Conservation (phyloP, 1,284 basidiomycete genomes). For the Fomes fomentarius region DNA sequence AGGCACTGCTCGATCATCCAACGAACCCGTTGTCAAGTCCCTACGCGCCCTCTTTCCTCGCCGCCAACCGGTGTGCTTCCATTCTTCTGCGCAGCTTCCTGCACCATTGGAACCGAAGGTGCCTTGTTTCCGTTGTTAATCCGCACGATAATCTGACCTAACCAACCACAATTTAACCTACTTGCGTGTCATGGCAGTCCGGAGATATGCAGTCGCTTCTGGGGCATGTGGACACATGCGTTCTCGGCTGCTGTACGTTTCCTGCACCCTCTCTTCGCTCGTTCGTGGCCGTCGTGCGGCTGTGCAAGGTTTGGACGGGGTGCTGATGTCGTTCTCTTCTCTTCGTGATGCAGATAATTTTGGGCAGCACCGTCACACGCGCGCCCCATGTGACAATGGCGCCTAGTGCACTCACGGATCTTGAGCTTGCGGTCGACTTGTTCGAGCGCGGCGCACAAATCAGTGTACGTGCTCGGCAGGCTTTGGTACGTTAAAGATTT, state of each 20-base stretch:
- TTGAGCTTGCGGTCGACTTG: slow-evolving; percentile 36
- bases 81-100: slow-evolving; percentile 39
- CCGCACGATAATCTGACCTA: slow-evolving; percentile 4
- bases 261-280: neutral
- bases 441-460: slow-evolving; percentile 33
- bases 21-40: slow-evolving; percentile 41
- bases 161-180: too few relatives aligned
- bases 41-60: slow-evolving; percentile 44
- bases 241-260: slow-evolving; percentile 44
- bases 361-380: slow-evolving; percentile 37
- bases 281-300: neutral
- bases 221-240: slow-evolving; percentile 42
- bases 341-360: slow-evolving; percentile 33
- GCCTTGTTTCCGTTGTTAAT: neutral
- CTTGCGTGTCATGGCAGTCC: slow-evolving; percentile 24
- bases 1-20: slow-evolving; percentile 42
- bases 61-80: slow-evolving; percentile 41
- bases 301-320: neutral
- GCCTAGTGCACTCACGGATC: slow-evolving; percentile 35
- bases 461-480: slow-evolving; percentile 32
- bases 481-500: slow-evolving; percentile 28
- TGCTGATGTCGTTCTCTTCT: slow-evolving; percentile 1
- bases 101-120: slow-evolving; percentile 32
- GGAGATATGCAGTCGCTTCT: slow-evolving; percentile 37
- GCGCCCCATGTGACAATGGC: slow-evolving; percentile 36